These are phyloP conservation scores for Rhynchosporium graminicola DNA, from an alignment of 2,329 filamentous ascomycete species.

Conservation along the genomic window DNA sequence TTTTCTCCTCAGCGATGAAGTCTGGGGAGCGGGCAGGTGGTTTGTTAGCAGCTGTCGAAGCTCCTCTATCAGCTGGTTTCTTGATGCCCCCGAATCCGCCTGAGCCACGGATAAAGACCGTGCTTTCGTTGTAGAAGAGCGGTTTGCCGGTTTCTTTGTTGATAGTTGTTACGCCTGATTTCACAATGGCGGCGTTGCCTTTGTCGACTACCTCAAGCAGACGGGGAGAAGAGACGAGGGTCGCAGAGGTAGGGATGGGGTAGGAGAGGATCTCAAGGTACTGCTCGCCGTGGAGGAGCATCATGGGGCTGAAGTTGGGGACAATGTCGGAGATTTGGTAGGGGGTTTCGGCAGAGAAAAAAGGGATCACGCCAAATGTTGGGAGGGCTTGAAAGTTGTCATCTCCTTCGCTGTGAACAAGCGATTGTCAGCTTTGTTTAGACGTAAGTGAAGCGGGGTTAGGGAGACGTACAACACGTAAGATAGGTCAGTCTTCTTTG, in stretches of 20 bases:
- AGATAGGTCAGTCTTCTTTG: slow-evolving; percentile 83
- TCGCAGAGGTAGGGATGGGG: slow-evolving; percentile 83
- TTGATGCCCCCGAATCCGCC: slow-evolving; percentile 86
- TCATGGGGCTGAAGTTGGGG: slow-evolving; percentile 97
- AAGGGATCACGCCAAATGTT: slow-evolving; percentile 95
- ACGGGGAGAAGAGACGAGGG: slow-evolving; percentile 72
- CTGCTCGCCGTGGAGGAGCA: slow-evolving; percentile 98
- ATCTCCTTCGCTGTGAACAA: slow-evolving; percentile 62
- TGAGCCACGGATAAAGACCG: slow-evolving; percentile 87
- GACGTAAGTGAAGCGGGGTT: background rate
- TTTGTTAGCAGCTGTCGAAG: slow-evolving; percentile 76
- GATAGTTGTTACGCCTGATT: slow-evolving; percentile 78
- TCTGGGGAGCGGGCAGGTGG: slow-evolving; percentile 78
- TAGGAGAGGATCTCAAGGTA: slow-evolving; percentile 93
- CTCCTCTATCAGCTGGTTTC: slow-evolving; percentile 76
- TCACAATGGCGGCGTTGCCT: slow-evolving; percentile 82
- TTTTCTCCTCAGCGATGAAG: slow-evolving; percentile 79
- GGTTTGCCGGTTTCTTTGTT: slow-evolving; percentile 84
- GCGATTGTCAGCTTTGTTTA: background rate
- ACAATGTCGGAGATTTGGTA: slow-evolving; percentile 82
- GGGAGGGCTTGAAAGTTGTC: slow-evolving; percentile 93
- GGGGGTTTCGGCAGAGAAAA: slow-evolving; percentile 79
- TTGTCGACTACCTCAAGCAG: slow-evolving; percentile 97
- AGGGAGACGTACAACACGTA: slow-evolving; percentile 66
- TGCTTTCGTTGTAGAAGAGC: slow-evolving; percentile 94